Conservation (phyloP, 192 early-diverging fungal genomes). For the Umbelopsis sp. region DNA sequence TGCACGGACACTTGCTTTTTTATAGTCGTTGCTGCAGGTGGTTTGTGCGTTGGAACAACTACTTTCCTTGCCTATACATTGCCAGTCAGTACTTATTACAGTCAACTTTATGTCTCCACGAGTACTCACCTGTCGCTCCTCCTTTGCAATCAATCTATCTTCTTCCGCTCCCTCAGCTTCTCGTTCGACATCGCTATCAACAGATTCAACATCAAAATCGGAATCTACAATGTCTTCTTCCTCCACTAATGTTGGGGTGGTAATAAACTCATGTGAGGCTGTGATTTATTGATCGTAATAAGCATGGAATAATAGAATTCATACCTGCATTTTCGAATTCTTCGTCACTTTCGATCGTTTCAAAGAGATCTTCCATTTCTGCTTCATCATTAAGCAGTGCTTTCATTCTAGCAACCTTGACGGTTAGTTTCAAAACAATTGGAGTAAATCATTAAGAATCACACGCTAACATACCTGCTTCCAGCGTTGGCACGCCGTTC, state of each 20-base stretch:
- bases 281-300: not conserved
- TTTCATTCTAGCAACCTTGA: slow-evolving; percentile 39
- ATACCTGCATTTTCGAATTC: slow-evolving; percentile 43
- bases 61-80: slow-evolving; percentile 18
- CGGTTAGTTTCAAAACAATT: not conserved
- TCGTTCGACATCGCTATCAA: slow-evolving; percentile 47
- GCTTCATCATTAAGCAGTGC: slow-evolving; percentile 52
- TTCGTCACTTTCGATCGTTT: slow-evolving; percentile 52
- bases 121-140: slow-evolving; percentile 42
- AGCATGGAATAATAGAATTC: slow-evolving; percentile 15
- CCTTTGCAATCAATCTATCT: slow-evolving; percentile 37
- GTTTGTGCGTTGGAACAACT: slow-evolving; percentile 13
- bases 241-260: slow-evolving; percentile 17
- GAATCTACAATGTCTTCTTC: slow-evolving; percentile 57
- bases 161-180: slow-evolving; percentile 36
- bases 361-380: slow-evolving; percentile 59
- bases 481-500: slow-evolving; percentile 48
- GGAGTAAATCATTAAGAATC: not conserved
- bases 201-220: slow-evolving; percentile 54
- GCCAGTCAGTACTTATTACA: not conserved
- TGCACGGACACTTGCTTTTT: not conserved
- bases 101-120: not conserved
- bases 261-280: not conserved
- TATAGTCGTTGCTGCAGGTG: not conserved
- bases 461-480: slow-evolving; percentile 33